Conservation (phyloP, 805 yeast species). For the Saturnispora dispora region DNA sequence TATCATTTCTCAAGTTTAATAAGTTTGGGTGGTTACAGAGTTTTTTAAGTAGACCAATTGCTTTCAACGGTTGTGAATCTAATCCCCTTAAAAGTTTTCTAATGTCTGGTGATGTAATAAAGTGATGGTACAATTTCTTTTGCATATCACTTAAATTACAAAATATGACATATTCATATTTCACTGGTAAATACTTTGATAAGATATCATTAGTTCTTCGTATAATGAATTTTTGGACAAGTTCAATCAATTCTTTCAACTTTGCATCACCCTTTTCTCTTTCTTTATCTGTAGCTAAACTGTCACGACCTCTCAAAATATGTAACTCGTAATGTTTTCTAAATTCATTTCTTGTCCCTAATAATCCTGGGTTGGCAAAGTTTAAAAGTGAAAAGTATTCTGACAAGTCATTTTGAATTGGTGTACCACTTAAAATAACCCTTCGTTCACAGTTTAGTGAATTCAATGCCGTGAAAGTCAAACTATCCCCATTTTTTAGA, state of each 20-base stretch:
- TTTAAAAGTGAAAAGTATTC: constrained; percentile 86
- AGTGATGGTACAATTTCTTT: constrained; percentile 55
- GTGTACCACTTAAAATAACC: constrained; percentile 92
- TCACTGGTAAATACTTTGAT: constrained; percentile 89
- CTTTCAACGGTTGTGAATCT: constrained; percentile 79
- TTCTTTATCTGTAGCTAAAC: constrained; percentile 78
- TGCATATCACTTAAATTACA: constrained; percentile 79
- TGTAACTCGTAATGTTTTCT: constrained; percentile 74
- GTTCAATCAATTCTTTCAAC: constrained; percentile 55
- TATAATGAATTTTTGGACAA: constrained; percentile 85
- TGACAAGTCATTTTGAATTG: constrained; percentile 89
- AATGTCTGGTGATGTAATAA: constrained; percentile 72
- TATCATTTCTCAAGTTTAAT: constrained; percentile 63
- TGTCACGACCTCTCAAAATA: constrained; percentile 81
- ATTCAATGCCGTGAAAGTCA: constrained; percentile 80
- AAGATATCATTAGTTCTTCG: constrained; percentile 92
- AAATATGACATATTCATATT: constrained; percentile 95
- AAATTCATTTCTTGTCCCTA: constrained; percentile 80
- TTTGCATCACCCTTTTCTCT: constrained; percentile 58
- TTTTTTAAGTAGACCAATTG: constrained; percentile 82
- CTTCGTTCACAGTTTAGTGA: constrained; percentile 80
- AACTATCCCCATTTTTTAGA: constrained; percentile 80
- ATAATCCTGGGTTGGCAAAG: constrained; percentile 89
- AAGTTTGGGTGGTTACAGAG: constrained; percentile 92
- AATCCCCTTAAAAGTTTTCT: constrained; percentile 53